phyloP scores from a whole-genome alignment of 2,329 filamentous ascomycete species.

The Neopestalotiopsis sp. region DNA sequence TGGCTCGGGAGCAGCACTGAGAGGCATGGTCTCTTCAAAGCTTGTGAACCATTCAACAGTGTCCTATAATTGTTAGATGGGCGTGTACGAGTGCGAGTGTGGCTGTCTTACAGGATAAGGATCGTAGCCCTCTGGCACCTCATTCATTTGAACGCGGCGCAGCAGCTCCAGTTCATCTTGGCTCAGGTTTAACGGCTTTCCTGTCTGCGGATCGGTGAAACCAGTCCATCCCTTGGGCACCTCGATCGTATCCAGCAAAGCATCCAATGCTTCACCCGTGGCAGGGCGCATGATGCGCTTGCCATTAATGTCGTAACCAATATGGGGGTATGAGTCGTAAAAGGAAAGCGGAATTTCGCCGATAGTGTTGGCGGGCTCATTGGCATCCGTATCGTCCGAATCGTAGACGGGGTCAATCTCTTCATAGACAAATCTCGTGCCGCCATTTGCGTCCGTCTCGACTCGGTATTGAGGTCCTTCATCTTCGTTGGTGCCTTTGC shows the following conservation, averaged over 20 bases:
- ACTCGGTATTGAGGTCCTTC: conserved; percentile 57
- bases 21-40: conserved; percentile 89
- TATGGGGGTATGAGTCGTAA: conserved; percentile 81
- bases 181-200: conserved; percentile 87
- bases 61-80: conserved; percentile 53
- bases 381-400: conserved; percentile 89
- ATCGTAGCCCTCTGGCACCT: conserved; percentile 87
- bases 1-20: conserved; percentile 93
- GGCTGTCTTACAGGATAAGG: conserved; percentile 75
- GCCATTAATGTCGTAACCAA: conserved; percentile 98
- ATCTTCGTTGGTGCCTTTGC: conserved; percentile 43
- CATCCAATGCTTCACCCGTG: conserved; percentile 90
- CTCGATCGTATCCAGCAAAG: conserved; percentile 93
- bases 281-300: conserved; percentile 97
- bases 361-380: conserved; percentile 85
- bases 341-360: conserved; percentile 93
- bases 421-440: conserved; percentile 87
- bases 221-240: conserved; percentile 97
- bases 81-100: background rate
- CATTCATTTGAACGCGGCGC: conserved; percentile 86
- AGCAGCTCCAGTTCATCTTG: conserved; percentile 89
- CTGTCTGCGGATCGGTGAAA: conserved; percentile 90
- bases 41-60: conserved; percentile 94
- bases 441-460: conserved; percentile 86
- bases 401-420: conserved; percentile 96